Evolutionary conservation across 2,329 filamentous ascomycete genomes (phyloP).

Genomic region (Aspergillaceae sp.): DNA sequence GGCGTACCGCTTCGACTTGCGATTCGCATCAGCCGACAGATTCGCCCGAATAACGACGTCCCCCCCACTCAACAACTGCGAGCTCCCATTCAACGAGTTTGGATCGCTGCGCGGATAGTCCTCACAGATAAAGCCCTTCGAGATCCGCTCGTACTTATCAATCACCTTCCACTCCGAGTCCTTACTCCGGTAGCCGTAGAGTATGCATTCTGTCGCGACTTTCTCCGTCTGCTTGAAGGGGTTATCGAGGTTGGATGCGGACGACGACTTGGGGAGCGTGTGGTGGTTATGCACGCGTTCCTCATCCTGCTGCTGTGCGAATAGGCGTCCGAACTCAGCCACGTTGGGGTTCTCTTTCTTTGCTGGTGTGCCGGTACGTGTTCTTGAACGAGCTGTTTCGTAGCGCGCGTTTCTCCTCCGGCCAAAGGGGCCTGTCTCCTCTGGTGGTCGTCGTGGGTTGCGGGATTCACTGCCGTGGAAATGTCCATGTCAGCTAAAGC

Average conservation of each 20-base stretch:
- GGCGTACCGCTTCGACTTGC: constrained; percentile 70
- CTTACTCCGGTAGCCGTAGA: constrained; percentile 72
- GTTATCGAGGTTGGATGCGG: constrained; percentile 33
- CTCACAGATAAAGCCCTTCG: constrained; percentile 72
- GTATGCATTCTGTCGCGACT: constrained; percentile 67
- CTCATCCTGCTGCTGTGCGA: constrained; percentile 38
- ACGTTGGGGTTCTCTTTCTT: constrained; percentile 49
- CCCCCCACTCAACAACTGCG: constrained; percentile 62
- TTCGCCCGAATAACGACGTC: constrained; percentile 60
- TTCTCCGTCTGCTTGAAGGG: constrained; percentile 35
- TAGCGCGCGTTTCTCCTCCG: constrained; percentile 41
- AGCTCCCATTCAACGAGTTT: constrained; percentile 59
- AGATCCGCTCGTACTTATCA: constrained; percentile 78
- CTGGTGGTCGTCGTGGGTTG: constrained; percentile 45
- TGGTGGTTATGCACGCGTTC: constrained; percentile 24
- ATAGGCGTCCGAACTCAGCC: constrained; percentile 39
- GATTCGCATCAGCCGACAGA: constrained; percentile 63
- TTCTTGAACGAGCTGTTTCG: constrained; percentile 40
- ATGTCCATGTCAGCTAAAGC: constrained; percentile 14
- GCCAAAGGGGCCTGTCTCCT: constrained; percentile 57
- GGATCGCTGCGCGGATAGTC: constrained; percentile 86
- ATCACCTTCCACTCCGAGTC: constrained; percentile 71
- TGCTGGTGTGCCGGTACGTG: constrained; percentile 51
- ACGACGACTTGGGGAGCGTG: constrained; percentile 31
- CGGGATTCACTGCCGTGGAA: constrained; percentile 32